Conservation (phyloP, 345 rosid genomes). For the Carallia brachiata region DNA sequence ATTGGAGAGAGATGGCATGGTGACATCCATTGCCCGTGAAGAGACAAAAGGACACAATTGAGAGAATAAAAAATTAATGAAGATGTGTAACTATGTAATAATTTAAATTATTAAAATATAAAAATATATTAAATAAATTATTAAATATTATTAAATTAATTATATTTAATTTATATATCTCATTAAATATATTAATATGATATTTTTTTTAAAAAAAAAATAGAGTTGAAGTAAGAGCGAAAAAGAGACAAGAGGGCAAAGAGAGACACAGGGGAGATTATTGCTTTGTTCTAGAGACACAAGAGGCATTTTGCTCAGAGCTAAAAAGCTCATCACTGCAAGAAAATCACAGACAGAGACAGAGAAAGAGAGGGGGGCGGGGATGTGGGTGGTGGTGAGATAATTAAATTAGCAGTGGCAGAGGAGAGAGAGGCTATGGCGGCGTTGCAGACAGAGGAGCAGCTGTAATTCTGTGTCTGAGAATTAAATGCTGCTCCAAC, state of each 20-base stretch:
- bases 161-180: too few species aligned
- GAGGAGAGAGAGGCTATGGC: slow-evolving; percentile 54
- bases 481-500: slow-evolving; percentile 18
- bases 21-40: slow-evolving; percentile 19
- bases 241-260: slow-evolving; percentile 4
- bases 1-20: slow-evolving; percentile 8
- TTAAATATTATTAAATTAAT: too few species aligned
- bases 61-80: slow-evolving; percentile 17
- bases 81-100: too few species aligned
- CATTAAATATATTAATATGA: too few species aligned
- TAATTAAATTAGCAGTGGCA: slow-evolving; percentile 39
- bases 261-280: slow-evolving; percentile 5
- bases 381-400: slow-evolving; percentile 19
- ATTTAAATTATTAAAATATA: too few species aligned
- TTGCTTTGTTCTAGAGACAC: slow-evolving; percentile 16
- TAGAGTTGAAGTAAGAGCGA: neutral
- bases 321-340: slow-evolving; percentile 13
- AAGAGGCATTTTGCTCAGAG: slow-evolving; percentile 31
- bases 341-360: slow-evolving; percentile 29
- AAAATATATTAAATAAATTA: too few species aligned
- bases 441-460: slow-evolving; percentile 66
- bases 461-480: slow-evolving; percentile 36
- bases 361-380: slow-evolving; percentile 25
- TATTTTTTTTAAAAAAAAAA: neutral
- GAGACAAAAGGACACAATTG: slow-evolving; percentile 7